Evolutionary conservation across 495 filamentous ascomycete genomes (phyloP).

Genomic region (Podospora anserina): DNA sequence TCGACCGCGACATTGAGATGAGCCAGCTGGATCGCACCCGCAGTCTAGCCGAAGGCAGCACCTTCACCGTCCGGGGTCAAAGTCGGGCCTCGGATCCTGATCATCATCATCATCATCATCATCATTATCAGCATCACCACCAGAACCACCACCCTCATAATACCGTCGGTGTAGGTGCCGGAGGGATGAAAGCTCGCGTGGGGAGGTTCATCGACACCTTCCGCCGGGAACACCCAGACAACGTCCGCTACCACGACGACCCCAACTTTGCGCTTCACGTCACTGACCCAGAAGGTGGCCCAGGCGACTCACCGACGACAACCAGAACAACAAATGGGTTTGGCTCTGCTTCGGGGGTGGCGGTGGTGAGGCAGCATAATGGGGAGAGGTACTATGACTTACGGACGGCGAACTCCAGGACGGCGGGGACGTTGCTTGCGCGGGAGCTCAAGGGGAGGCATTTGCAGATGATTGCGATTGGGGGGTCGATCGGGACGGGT

Average conservation of each 20-base stretch:
- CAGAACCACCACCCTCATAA: not conserved
- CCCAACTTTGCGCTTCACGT: constrained; percentile 12
- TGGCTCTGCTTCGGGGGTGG: not conserved
- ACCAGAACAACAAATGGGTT: not conserved
- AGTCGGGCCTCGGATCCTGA: not conserved
- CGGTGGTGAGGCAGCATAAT: constrained; percentile 13
- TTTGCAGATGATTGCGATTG: constrained; percentile 96
- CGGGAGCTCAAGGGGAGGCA: constrained; percentile 79
- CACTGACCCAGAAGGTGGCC: constrained; percentile 2
- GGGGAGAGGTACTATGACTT: constrained; percentile 32
- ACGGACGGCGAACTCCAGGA: constrained; percentile 23
- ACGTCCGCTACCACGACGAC: constrained; percentile 1
- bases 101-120: not conserved
- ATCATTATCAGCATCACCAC: not conserved
- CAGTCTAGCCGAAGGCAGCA: constrained; percentile 25
- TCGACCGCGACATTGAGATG: constrained; percentile 31
- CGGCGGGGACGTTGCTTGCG: constrained; percentile 50
- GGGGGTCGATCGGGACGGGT: constrained; percentile 92
- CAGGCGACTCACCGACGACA: not conserved
- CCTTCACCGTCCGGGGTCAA: constrained; percentile 17
- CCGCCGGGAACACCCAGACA: constrained; percentile 25
- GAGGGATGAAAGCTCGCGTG: constrained; percentile 14
- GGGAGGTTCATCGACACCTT: constrained; percentile 33
- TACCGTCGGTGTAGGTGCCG: constrained; percentile 11
- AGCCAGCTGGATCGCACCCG: constrained; percentile 18